Percentiles rank a stretch among this genome's conserved stretches.
Conservation (phyloP, 257 asterid genomes). For the Petrea volubilis region DNA sequence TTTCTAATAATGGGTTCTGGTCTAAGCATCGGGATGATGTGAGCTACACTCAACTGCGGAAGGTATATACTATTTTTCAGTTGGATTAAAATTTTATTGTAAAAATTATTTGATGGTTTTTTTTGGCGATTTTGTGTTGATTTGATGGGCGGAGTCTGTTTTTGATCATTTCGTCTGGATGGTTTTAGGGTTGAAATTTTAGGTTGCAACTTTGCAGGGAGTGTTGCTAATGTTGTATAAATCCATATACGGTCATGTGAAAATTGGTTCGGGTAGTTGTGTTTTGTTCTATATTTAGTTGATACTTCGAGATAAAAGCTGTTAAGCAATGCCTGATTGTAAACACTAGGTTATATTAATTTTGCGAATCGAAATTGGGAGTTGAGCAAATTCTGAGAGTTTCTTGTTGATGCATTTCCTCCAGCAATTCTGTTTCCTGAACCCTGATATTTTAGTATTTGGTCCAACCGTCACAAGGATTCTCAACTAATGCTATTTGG, state of each 20-base stretch:
- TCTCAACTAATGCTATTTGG: background rate
- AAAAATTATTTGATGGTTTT: background rate
- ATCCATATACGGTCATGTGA: background rate
- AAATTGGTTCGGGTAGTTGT: background rate
- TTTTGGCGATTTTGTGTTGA: background rate
- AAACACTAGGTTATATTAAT: background rate
- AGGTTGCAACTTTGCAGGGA: background rate
- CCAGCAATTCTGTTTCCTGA: background rate
- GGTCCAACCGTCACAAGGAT: background rate
- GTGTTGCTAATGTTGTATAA: slow-evolving; percentile 9
- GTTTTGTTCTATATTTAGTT: background rate
- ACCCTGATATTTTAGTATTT: background rate
- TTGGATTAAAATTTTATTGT: background rate
- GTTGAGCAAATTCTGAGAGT: background rate
- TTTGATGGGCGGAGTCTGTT: background rate
- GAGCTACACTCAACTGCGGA: slow-evolving; percentile 53
- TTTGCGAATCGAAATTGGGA: background rate
- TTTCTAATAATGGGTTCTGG: slow-evolving; percentile 52
- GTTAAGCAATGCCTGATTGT: background rate
- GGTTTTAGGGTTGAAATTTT: background rate
- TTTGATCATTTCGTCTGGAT: slow-evolving; percentile 3
- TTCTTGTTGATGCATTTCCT: background rate
- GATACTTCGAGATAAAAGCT: background rate
- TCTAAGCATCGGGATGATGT: slow-evolving; percentile 52
- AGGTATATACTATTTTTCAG: slow-evolving; percentile 36